Evolutionary conservation across 495 filamentous ascomycete species (phyloP).

Genomic region (Penicillium cosmopolitanum): DNA sequence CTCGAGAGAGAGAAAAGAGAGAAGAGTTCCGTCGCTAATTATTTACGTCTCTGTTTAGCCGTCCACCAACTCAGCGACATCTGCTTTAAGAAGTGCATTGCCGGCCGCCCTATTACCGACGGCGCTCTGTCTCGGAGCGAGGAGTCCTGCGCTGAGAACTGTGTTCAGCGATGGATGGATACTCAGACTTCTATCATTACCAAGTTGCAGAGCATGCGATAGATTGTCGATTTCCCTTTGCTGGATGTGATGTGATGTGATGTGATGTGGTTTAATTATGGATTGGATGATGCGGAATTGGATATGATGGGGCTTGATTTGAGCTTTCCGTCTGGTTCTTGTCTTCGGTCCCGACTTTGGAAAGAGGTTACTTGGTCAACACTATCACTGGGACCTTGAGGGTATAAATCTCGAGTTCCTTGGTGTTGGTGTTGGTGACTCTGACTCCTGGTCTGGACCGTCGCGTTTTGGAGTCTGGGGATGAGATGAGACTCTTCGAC

Average conservation of each 20-base stretch:
- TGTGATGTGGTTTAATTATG: too few relatives aligned
- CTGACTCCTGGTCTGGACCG: too few relatives aligned
- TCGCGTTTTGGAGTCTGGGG: too few relatives aligned
- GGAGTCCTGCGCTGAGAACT: constrained; percentile 83
- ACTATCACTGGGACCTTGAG: too few relatives aligned
- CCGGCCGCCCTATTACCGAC: constrained; percentile 60
- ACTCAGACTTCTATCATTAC: constrained; percentile 77
- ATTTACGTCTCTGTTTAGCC: constrained; percentile 42
- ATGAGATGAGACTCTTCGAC: neutral
- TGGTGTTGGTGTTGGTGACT: too few relatives aligned
- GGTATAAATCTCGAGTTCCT: too few relatives aligned
- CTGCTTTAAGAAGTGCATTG: constrained; percentile 93
- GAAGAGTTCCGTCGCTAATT: too few relatives aligned
- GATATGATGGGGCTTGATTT: neutral
- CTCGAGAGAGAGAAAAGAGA: too few relatives aligned
- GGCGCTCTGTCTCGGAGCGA: constrained; percentile 73
- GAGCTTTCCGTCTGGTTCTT: too few relatives aligned
- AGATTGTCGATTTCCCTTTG: neutral
- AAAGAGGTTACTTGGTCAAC: too few relatives aligned
- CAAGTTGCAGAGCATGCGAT: constrained; percentile 71
- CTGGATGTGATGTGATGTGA: too few relatives aligned
- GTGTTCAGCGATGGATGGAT: constrained; percentile 92
- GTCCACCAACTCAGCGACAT: constrained; percentile 83
- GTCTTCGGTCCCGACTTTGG: too few relatives aligned
- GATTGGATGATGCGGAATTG: neutral